These are phyloP conservation scores for Rhododendron ferrugineum DNA, from an alignment of 148 eudicot genomes.

Conservation along the genomic window DNA sequence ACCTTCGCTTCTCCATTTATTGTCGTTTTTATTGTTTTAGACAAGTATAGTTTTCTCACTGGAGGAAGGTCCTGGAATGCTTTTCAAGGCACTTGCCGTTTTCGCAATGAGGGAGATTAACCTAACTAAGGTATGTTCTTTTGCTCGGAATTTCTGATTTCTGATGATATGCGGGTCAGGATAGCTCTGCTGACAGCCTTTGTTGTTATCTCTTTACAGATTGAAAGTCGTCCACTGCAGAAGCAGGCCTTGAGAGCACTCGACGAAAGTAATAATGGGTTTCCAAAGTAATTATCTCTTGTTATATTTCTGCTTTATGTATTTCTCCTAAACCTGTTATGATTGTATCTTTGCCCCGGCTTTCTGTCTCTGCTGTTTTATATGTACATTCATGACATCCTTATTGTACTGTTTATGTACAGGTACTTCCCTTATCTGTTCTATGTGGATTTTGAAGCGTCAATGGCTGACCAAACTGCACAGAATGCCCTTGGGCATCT, in stretches of 20 bases:
- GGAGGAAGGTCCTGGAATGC: conserved; percentile 82
- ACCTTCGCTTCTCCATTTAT: neutral
- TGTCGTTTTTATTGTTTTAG: conserved; percentile 25
- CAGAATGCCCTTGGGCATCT: conserved; percentile 57
- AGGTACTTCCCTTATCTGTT: conserved; percentile 57
- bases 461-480: conserved; percentile 48
- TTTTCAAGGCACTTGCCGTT: conserved; percentile 81
- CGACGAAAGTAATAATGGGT: conserved; percentile 41
- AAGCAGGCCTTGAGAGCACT: conserved; percentile 35
- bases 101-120: conserved; percentile 73
- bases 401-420: conserved; percentile 3
- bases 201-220: conserved; percentile 32
- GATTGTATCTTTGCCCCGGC: neutral
- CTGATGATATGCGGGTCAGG: neutral
- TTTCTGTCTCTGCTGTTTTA: neutral
- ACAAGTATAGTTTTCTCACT: conserved; percentile 88
- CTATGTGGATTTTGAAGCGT: conserved; percentile 66
- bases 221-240: conserved; percentile 85
- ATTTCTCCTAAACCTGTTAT: neutral
- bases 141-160: neutral
- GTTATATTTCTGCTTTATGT: neutral
- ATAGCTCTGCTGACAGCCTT: neutral
- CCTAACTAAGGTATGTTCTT: conserved; percentile 61
- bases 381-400: neutral
- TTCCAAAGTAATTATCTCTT: conserved; percentile 36